These are phyloP conservation scores for Epichloe uncinata DNA, from an alignment of 2,329 filamentous ascomycete species.

Conservation along the genomic window DNA sequence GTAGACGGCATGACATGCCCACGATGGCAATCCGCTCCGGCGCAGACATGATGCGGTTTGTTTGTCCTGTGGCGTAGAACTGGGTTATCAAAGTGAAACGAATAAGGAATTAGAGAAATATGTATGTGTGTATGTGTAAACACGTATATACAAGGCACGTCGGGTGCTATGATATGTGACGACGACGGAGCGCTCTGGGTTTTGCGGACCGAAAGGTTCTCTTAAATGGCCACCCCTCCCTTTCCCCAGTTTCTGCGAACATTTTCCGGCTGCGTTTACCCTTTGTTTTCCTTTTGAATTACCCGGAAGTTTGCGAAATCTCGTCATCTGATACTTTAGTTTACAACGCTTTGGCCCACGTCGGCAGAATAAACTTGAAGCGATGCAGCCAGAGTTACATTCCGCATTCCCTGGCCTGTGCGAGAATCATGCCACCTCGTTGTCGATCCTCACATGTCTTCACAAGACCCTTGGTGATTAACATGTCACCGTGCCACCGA, in stretches of 20 bases:
- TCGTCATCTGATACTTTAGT: background rate
- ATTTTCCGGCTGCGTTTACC: no score
- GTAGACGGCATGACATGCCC: constrained; percentile 12
- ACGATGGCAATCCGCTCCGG: constrained; percentile 10
- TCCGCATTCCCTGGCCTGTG: no score
- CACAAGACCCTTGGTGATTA: no score
- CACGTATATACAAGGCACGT: background rate
- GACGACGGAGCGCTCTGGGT: background rate
- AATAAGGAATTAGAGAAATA: no score
- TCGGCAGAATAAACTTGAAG: background rate
- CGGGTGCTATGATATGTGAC: background rate
- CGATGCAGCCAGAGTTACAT: background rate
- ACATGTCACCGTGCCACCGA: no score
- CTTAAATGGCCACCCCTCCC: background rate
- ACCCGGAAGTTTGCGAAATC: no score
- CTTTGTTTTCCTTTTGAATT: no score
- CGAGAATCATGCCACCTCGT: no score
- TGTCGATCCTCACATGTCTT: no score
- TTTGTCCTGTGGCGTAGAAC: background rate
- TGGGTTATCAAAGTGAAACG: background rate
- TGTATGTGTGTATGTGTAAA: no score
- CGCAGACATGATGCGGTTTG: constrained; percentile 1
- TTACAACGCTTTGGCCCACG: background rate
- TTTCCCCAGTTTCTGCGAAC: no score
- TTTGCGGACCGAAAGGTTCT: background rate